A percentile compares a stretch with the other conserved stretches of the same genome.
phyloP scores from a whole-genome alignment of 768 basidiomycete species.

The Suillus variegatus region DNA sequence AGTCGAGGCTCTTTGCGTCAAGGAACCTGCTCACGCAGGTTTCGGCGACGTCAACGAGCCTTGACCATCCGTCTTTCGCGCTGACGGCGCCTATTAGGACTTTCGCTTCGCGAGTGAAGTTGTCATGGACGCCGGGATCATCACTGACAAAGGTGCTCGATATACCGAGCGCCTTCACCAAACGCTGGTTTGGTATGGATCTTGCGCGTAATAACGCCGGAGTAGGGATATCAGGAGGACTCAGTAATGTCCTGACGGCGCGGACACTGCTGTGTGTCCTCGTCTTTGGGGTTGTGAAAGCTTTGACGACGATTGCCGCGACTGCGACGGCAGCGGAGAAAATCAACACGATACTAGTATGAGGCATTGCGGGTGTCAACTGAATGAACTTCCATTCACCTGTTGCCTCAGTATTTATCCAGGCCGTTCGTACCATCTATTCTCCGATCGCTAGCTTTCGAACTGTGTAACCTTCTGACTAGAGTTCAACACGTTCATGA shows the following conservation, averaged over 20 bases:
- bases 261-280: slow-evolving; percentile 14
- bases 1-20: slow-evolving; percentile 15
- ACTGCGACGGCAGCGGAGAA: background rate
- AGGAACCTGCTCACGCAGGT: background rate
- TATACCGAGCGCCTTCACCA: slow-evolving; percentile 27
- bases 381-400: background rate
- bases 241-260: slow-evolving; percentile 16
- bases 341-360: background rate
- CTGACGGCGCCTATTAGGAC: slow-evolving; percentile 16
- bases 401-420: background rate
- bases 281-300: background rate
- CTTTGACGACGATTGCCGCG: background rate
- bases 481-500: background rate
- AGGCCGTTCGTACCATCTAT: background rate
- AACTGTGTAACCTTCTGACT: background rate
- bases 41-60: slow-evolving; percentile 18
- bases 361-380: background rate
- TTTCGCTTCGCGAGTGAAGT: slow-evolving; percentile 25
- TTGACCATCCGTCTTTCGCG: slow-evolving; percentile 17
- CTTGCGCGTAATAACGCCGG: slow-evolving; percentile 19
- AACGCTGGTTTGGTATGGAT: slow-evolving; percentile 23
- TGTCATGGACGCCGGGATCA: slow-evolving; percentile 30
- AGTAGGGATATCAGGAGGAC: slow-evolving; percentile 17
- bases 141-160: slow-evolving; percentile 56
- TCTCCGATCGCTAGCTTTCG: background rate